Evolutionary conservation across 805 yeast species (phyloP).

Genomic region (Hanseniaspora singularis): DNA sequence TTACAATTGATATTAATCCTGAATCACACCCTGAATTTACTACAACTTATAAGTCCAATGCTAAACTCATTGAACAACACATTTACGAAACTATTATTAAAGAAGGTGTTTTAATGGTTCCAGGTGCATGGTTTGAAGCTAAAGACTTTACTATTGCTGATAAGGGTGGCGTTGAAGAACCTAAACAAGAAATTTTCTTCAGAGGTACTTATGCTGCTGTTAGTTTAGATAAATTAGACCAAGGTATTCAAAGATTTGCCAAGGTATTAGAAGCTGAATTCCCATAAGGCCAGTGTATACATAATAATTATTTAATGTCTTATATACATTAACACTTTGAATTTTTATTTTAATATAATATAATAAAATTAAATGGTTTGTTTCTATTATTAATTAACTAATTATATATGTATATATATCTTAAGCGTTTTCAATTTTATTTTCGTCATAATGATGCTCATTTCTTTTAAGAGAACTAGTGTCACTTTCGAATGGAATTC

Average conservation of each 20-base stretch:
- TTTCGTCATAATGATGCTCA: too few species aligned
- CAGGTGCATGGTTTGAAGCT: constrained; percentile 67
- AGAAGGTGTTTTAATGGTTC: constrained; percentile 59
- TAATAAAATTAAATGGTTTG: too few species aligned
- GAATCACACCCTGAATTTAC: constrained; percentile 65
- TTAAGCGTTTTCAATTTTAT: too few species aligned
- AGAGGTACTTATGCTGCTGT: constrained; percentile 88
- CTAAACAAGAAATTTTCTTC: constrained; percentile 47
- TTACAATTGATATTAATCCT: constrained; percentile 62
- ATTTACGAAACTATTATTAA: constrained; percentile 50
- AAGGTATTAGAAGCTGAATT: constrained; percentile 49
- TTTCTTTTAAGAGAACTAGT: too few species aligned
- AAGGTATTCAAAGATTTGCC: constrained; percentile 59
- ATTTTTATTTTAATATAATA: too few species aligned
- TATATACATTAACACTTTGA: too few species aligned
- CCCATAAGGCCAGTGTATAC: constrained; percentile 14
- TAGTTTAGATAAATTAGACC: constrained; percentile 47
- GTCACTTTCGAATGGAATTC: too few species aligned
- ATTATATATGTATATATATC: too few species aligned
- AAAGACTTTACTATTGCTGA: constrained; percentile 13
- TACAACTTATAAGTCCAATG: constrained; percentile 45
- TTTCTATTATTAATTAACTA: too few species aligned
- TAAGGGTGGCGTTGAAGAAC: constrained; percentile 32
- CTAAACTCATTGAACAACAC: constrained; percentile 50
- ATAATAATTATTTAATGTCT: too few species aligned